These are phyloP conservation scores for Leishmania turanica DNA, from an alignment of 208 protist genomes.

Conservation along the genomic window DNA sequence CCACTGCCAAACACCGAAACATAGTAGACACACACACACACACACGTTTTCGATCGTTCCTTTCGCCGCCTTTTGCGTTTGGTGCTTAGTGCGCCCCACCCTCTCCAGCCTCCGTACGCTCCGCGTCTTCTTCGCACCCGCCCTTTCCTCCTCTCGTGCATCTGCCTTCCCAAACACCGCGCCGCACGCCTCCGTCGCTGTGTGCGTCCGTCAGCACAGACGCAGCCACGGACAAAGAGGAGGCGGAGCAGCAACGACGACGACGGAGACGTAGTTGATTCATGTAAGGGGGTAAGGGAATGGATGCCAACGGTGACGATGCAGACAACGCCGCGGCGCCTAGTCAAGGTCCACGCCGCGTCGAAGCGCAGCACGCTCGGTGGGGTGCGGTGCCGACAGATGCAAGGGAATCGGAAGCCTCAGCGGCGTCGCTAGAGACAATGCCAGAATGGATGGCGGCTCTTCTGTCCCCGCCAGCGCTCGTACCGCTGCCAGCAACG, in stretches of 20 bases:
- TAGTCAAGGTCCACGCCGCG: background rate
- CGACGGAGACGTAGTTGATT: background rate
- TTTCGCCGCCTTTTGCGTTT: background rate
- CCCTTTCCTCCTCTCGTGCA: background rate
- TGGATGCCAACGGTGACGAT: background rate
- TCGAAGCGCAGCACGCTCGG: background rate
- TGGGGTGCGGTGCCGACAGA: background rate
- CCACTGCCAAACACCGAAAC: no score
- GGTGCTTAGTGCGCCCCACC: background rate
- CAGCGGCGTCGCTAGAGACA: background rate
- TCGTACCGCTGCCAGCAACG: background rate
- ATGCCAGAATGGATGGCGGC: background rate
- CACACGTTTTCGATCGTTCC: background rate
- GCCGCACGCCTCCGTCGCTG: background rate
- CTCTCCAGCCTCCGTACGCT: background rate
- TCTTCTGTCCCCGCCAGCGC: background rate
- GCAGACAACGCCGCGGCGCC: background rate
- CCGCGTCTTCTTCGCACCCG: background rate
- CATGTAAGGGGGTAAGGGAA: background rate
- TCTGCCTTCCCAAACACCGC: background rate
- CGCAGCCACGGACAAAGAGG: background rate
- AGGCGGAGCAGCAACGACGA: background rate
- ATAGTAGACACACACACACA: no score
- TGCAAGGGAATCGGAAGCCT: background rate
- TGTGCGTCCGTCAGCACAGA: background rate